Evolutionary conservation across 2,329 filamentous ascomycete genomes (phyloP).

Genomic region (Davidsoniella neocaledoniae): DNA sequence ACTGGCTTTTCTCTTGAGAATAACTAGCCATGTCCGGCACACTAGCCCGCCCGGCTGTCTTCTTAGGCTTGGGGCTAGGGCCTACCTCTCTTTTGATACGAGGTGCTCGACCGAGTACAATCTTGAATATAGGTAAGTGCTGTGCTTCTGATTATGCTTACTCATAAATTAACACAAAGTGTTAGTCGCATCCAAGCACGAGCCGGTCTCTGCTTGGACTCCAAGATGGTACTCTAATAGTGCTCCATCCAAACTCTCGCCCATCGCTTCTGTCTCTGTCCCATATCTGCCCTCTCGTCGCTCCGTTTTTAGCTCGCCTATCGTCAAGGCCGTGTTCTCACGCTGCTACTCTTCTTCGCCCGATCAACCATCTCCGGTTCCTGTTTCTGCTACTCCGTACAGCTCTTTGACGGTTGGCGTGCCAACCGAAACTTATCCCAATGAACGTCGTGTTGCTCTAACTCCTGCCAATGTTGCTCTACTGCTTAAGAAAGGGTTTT

Average conservation of each 20-base stretch:
- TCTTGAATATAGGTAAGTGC: too few relatives aligned
- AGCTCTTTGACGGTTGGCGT: slow-evolving; percentile 59
- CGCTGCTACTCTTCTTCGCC: too few relatives aligned
- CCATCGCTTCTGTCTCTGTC: neutral
- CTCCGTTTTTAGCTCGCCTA: too few relatives aligned
- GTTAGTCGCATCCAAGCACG: too few relatives aligned
- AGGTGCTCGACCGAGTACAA: slow-evolving; percentile 6
- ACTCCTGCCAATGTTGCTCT: slow-evolving; percentile 71
- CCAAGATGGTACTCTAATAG: slow-evolving; percentile 22
- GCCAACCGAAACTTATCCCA: slow-evolving; percentile 59
- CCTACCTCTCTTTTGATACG: neutral
- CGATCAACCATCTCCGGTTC: slow-evolving; percentile 2
- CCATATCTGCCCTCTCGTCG: too few relatives aligned
- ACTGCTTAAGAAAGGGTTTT: slow-evolving; percentile 72
- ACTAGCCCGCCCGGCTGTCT: slow-evolving; percentile 1
- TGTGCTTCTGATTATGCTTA: too few relatives aligned
- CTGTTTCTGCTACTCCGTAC: slow-evolving; percentile 43
- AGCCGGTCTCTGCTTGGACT: too few relatives aligned
- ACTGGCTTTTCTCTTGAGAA: neutral
- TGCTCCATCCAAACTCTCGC: slow-evolving; percentile 15
- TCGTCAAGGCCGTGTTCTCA: too few relatives aligned
- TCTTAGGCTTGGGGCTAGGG: slow-evolving; percentile 1
- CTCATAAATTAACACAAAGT: too few relatives aligned
- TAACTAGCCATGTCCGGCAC: neutral
- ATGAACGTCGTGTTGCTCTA: slow-evolving; percentile 69